These are phyloP conservation scores for Dactylellina cionopaga DNA, from an alignment of 2,329 filamentous ascomycete species.

Conservation along the genomic window DNA sequence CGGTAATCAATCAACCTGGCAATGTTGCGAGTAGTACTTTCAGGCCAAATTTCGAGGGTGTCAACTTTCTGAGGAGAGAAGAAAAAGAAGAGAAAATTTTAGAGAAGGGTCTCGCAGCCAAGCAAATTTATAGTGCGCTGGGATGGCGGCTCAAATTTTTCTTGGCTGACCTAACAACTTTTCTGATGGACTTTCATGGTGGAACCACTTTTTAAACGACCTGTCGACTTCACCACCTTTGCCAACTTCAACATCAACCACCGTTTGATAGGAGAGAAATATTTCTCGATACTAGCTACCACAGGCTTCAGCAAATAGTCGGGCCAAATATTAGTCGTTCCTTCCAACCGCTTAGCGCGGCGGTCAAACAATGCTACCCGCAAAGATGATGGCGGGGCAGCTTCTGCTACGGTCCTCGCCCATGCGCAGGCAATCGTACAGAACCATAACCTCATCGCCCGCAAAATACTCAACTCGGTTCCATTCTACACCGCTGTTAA, in stretches of 20 bases:
- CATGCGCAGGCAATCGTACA: conserved; percentile 9
- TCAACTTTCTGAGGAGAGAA: conserved; percentile 54
- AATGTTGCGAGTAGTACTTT: conserved; percentile 29
- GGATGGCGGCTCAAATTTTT: conserved; percentile 5
- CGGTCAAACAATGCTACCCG: conserved; percentile 17
- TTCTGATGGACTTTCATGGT: conserved; percentile 9
- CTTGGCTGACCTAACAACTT: conserved; percentile 12
- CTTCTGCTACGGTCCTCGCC: conserved; percentile 29
- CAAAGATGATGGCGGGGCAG: conserved; percentile 50
- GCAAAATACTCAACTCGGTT: conserved; percentile 21
- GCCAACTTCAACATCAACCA: not conserved
- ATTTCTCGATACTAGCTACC: not conserved
- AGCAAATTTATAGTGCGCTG: conserved; percentile 40
- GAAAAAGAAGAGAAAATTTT: conserved; percentile 21
- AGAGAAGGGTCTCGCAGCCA: not conserved
- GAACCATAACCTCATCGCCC: conserved; percentile 4
- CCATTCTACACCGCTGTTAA: conserved; percentile 28
- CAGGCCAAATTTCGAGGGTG: conserved; percentile 54
- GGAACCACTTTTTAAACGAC: conserved; percentile 20
- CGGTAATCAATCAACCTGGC: conserved; percentile 47
- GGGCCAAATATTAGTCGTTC: not conserved
- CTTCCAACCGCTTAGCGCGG: conserved; percentile 13
- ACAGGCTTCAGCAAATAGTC: not conserved
- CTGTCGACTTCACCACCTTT: conserved; percentile 1
- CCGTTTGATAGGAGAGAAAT: not conserved